Base-by-base conservation (phyloP, 148 eudicot genomes). In the Rhododendron williamsianum region DNA sequence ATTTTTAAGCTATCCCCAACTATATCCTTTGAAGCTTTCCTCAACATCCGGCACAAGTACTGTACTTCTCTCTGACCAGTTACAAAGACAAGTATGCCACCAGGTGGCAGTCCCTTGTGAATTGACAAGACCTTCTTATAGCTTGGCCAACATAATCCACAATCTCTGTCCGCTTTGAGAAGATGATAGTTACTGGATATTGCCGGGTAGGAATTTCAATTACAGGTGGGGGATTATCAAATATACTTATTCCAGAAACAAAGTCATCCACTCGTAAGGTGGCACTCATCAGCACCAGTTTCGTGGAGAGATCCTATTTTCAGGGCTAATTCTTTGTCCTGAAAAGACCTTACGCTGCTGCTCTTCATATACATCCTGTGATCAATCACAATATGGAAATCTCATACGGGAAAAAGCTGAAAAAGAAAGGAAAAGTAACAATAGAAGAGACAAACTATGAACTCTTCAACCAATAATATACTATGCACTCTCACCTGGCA, bases 261-360 rank as follows among this genome's bases (percentile, higher is more conserved):
- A 97, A 96, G 89, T 97, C 98, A 81, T 97, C 95, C 83, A 93
- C 95, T 56, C 92, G 90, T 83, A 97, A 86, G 76, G 99, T 97
- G 83, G 99, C 99, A 89, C 99, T 97, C 99, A 97, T 97, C 84
- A 97, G 92, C 48, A 97, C 91, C 79, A 97, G 94, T 85, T 94
- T 94, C 85, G 81, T 12, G 96, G 96, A 82, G 77, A 92, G 54
- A 95, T 83, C 89, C 65, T 89, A 41, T 84, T 81, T 83, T 90
- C 87, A 49, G 90, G 82, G 23, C n/a, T 85, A 19, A 93, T 89
- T 83, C 18, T 79, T 90, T 87, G 87, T 88, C 96, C 96, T 38
- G 91, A 83, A 83, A 79, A 90, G 56, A 90, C 15, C 84, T 87
- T 89, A 84, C 86, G 84, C 81, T 85, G 91, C 83, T 94, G 99